Evolutionary conservation across 1,139 yeast genomes (phyloP).

Genomic region (Hyphopichia wangnamkhiaoensis): DNA sequence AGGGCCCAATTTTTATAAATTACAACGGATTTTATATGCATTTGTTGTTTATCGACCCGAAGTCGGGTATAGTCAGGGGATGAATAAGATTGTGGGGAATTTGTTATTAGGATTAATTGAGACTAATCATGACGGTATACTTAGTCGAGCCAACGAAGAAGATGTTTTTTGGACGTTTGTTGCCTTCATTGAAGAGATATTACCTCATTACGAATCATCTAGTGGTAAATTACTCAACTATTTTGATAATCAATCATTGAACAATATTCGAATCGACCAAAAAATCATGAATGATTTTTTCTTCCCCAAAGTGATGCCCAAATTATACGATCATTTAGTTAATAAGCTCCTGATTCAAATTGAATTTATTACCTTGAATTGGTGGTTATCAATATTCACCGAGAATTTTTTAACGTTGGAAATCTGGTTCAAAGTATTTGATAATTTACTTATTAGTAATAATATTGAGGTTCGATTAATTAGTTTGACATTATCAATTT

Average conservation of each 20-base stretch:
- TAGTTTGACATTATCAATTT: conserved; percentile 36
- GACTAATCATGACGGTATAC: conserved; percentile 13
- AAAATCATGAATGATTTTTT: conserved; percentile 20
- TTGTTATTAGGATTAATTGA: conserved; percentile 37
- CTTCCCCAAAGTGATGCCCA: conserved; percentile 36
- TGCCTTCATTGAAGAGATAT: conserved; percentile 51
- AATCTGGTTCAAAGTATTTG: conserved; percentile 54
- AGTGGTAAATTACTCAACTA: conserved; percentile 8
- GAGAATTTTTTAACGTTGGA: conserved; percentile 54
- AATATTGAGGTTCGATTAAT: conserved; percentile 9
- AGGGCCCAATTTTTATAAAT: conserved; percentile 54
- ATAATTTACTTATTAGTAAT: conserved; percentile 35
- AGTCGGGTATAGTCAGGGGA: conserved; percentile 64
- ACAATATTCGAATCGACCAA: conserved; percentile 45
- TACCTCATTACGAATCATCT: conserved; percentile 37
- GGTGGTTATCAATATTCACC: conserved; percentile 61
- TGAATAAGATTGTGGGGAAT: conserved; percentile 62
- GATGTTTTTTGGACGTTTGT: conserved; percentile 61
- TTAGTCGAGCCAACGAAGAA: conserved; percentile 42
- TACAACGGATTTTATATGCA: conserved; percentile 53
- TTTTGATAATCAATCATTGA: conserved; percentile 43
- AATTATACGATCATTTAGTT: conserved; percentile 36
- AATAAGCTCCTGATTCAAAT: conserved; percentile 40
- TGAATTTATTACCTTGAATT: conserved; percentile 55
- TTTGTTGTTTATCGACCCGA: conserved; percentile 51